Evolutionary conservation across 192 early-diverging fungal genomes (phyloP).

Genomic region (Entomortierella lignicola): DNA sequence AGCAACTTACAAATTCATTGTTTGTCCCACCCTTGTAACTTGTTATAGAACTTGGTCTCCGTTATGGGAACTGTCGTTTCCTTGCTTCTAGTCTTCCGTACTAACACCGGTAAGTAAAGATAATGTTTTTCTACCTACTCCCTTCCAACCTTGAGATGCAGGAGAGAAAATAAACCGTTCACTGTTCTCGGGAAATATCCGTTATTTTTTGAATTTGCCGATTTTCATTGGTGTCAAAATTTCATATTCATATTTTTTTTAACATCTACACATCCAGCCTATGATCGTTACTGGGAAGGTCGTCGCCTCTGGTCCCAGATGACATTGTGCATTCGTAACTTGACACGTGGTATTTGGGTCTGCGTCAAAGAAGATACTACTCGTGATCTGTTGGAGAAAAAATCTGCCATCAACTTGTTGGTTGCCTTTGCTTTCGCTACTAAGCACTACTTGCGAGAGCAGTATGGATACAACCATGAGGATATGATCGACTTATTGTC

Average conservation of each 20-base stretch:
- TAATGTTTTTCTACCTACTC: too few relatives aligned
- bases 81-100: constrained; percentile 76
- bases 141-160: too few relatives aligned
- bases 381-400: constrained; percentile 73
- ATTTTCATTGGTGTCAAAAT: too few relatives aligned
- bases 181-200: too few relatives aligned
- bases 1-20: too few relatives aligned
- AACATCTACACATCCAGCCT: constrained; percentile 67
- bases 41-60: constrained; percentile 30
- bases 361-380: constrained; percentile 61
- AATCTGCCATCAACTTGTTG: constrained; percentile 77
- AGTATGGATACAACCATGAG: constrained; percentile 71
- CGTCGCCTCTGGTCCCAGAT: constrained; percentile 84
- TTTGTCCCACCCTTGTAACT: too few relatives aligned
- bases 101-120: constrained; percentile 63
- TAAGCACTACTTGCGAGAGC: constrained; percentile 88
- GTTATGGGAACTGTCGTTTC: constrained; percentile 56
- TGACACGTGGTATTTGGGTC: constrained; percentile 85
- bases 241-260: too few relatives aligned
- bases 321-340: constrained; percentile 75
- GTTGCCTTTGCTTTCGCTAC: constrained; percentile 81
- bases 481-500: constrained; percentile 76
- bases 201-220: too few relatives aligned
- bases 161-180: too few relatives aligned
- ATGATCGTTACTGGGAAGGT: constrained; percentile 90